Percentiles rank a stretch among this genome's conserved stretches.
Evolutionary conservation across 2,329 filamentous ascomycete species (phyloP).

Genomic region (Mycosphaerella sp.): DNA sequence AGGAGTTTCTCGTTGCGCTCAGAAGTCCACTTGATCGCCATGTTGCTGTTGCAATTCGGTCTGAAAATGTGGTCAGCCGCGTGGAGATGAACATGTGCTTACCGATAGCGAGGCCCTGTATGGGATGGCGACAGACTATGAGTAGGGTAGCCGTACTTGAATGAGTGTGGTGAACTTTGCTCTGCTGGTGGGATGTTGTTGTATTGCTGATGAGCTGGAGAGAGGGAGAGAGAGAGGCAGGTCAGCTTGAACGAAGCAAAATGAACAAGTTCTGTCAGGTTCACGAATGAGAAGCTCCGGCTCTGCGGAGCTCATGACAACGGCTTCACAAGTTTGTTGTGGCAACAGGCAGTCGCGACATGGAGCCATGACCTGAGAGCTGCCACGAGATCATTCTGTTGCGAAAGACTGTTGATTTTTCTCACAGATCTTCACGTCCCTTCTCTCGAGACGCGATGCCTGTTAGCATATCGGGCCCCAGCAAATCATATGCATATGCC

Average conservation of each 20-base stretch:
- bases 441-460: not conserved
- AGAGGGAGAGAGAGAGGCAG: too few species aligned
- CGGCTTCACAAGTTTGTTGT: not conserved
- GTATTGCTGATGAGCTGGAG: too few species aligned
- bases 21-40: slow-evolving; percentile 24
- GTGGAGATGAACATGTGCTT: not conserved
- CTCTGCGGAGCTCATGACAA: not conserved
- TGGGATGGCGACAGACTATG: too few species aligned
- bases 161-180: too few species aligned
- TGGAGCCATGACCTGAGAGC: not conserved
- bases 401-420: too few species aligned
- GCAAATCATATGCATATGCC: not conserved
- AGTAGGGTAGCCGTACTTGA: too few species aligned
- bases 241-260: too few species aligned
- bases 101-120: not conserved
- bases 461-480: slow-evolving; percentile 3
- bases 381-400: not conserved
- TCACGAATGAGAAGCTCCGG: not conserved
- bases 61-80: not conserved
- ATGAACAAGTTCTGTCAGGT: not conserved
- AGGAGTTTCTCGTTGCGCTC: slow-evolving; percentile 25
- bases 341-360: not conserved
- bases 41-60: slow-evolving; percentile 6
- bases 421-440: slow-evolving; percentile 3
- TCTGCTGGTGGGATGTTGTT: too few species aligned